Conservation (phyloP, 176 grass and related monocot genomes). For the Cocos nucifera region DNA sequence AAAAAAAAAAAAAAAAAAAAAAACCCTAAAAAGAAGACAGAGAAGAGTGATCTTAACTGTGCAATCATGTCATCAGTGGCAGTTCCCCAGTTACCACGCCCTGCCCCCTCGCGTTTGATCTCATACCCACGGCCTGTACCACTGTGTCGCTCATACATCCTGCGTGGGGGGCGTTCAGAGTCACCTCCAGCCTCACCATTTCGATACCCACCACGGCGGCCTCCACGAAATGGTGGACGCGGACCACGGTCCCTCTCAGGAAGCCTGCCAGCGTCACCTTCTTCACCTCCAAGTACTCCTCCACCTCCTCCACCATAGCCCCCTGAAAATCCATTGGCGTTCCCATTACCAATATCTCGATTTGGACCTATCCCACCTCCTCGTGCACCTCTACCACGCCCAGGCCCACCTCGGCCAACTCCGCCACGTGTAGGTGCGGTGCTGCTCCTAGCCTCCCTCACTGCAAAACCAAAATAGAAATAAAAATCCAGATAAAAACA, state of each 20-base stretch:
- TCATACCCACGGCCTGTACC: conserved; percentile 66
- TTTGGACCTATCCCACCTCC: conserved; percentile 38
- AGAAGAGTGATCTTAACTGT: conserved; percentile 31
- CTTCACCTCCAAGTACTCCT: conserved; percentile 37
- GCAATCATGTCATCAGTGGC: conserved; percentile 43
- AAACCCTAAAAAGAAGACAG: not conserved
- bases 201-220: conserved; percentile 43
- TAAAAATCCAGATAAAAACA: not conserved
- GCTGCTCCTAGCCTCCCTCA: conserved; percentile 28
- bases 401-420: conserved; percentile 43
- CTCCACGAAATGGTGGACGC: conserved; percentile 41
- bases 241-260: conserved; percentile 36
- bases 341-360: conserved; percentile 43
- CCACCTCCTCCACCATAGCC: conserved; percentile 25
- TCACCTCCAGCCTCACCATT: conserved; percentile 44
- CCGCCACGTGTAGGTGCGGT: conserved; percentile 41
- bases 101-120: conserved; percentile 63
- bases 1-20: conserved; percentile 1
- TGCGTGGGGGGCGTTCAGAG: conserved; percentile 42
- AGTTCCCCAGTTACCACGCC: conserved; percentile 73
- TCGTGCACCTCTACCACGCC: conserved; percentile 45
- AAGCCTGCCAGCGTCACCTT: conserved; percentile 1
- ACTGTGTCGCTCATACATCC: conserved; percentile 65
- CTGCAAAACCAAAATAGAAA: conserved; percentile 8
- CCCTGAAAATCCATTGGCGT: conserved; percentile 36